A percentile compares a stretch with the other conserved stretches of the same genome.
These are phyloP conservation scores for Hirschfeldia incana DNA, from an alignment of 345 rosid genomes.

Conservation along the genomic window DNA sequence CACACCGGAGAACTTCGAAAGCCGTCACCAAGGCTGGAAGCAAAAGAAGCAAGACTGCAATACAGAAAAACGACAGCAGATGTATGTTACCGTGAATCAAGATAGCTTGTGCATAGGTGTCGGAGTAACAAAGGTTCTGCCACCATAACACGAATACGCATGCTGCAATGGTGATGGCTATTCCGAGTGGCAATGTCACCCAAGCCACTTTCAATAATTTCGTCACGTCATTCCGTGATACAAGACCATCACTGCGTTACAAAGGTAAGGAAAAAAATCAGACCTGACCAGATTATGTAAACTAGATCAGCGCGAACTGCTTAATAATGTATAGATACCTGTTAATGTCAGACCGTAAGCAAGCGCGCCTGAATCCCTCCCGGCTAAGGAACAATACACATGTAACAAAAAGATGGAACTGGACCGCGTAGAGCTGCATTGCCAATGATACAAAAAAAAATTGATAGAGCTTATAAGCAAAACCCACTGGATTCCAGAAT, in stretches of 20 bases:
- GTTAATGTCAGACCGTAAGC: slow-evolving; percentile 76
- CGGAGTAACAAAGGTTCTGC: slow-evolving; percentile 64
- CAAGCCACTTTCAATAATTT: slow-evolving; percentile 80
- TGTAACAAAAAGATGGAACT: slow-evolving; percentile 83
- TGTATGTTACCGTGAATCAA: slow-evolving; percentile 67
- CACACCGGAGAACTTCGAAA: background rate
- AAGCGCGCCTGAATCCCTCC: slow-evolving; percentile 91
- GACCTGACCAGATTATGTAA: background rate
- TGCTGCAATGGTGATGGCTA: slow-evolving; percentile 55
- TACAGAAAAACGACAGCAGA: background rate
- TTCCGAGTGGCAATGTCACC: slow-evolving; percentile 72
- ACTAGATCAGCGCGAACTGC: background rate
- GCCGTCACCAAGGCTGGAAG: no score
- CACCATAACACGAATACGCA: slow-evolving; percentile 71
- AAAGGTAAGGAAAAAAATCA: background rate
- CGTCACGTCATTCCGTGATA: slow-evolving; percentile 42
- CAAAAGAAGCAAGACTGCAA: no score
- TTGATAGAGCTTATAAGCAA: no score
- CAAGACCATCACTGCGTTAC: slow-evolving; percentile 55
- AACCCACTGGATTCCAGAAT: no score
- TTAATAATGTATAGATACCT: slow-evolving; percentile 39
- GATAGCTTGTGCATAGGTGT: slow-evolving; percentile 74
- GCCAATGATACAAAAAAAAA: no score
- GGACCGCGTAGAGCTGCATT: slow-evolving; percentile 80
- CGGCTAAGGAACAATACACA: slow-evolving; percentile 88